A percentile compares a stretch with the other conserved stretches of the same genome.
Conservation (phyloP, 768 basidiomycete genomes). For the Boletus fagicola region DNA sequence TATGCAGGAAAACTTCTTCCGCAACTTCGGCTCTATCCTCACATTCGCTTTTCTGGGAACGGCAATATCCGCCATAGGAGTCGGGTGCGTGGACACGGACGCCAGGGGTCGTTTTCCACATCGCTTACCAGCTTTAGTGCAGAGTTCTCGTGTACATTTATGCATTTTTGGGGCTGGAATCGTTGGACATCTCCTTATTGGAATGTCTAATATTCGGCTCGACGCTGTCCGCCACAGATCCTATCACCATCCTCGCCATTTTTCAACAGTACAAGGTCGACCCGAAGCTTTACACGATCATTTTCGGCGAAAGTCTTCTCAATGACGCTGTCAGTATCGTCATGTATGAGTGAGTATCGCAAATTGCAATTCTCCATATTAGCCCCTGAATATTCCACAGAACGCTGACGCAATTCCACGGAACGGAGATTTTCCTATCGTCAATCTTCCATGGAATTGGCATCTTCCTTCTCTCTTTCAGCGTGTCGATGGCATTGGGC, state of each 20-base stretch:
- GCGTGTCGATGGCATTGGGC: constrained; percentile 91
- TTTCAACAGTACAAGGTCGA: constrained; percentile 99
- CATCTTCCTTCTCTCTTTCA: constrained; percentile 95
- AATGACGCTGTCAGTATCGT: constrained; percentile 99
- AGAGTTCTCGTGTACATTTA: constrained; percentile 94
- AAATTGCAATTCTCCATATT: not conserved
- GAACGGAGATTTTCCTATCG: constrained; percentile 77
- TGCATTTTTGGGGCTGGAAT: constrained; percentile 89
- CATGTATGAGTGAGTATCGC: constrained; percentile 91
- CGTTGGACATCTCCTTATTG: constrained; percentile 77
- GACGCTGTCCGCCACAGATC: constrained; percentile 95
- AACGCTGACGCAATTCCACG: constrained; percentile 90
- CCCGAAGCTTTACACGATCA: constrained; percentile 94
- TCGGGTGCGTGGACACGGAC: constrained; percentile 64
- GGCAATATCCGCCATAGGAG: constrained; percentile 92
- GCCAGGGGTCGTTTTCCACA: not conserved
- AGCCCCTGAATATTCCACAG: constrained; percentile 39
- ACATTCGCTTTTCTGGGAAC: constrained; percentile 94
- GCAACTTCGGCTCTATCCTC: constrained; percentile 95
- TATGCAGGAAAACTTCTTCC: constrained; percentile 92
- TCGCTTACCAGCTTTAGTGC: constrained; percentile 49
- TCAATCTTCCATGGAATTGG: constrained; percentile 97
- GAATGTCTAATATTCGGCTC: constrained; percentile 98
- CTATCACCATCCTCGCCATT: constrained; percentile 95
- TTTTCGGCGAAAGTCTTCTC: constrained; percentile 94